Evolutionary conservation across 768 basidiomycete genomes (phyloP), one percentile per base, ranked within the genome.

Genomic region (Gymnopilus dilepis): DNA sequence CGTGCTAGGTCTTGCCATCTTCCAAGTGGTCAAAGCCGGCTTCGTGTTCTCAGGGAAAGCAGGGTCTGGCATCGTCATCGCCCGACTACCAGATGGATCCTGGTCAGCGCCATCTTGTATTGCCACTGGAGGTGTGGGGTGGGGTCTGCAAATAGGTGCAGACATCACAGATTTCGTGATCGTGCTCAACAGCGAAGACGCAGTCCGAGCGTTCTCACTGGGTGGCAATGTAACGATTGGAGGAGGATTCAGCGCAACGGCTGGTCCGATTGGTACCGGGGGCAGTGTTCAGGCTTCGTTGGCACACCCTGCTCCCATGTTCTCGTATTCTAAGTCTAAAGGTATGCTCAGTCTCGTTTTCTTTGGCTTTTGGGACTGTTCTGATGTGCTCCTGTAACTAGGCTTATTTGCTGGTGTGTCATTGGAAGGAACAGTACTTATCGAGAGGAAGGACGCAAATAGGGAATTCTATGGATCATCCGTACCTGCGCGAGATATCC

Each of bases 51-150:
- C 92, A 11, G 96, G 94, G 50, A 97, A 95, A 77, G 94, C 92
- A 0, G 96, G 96, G 47, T 95, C 93, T 1, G 96, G 96, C 13
- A 75, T 97, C 64, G 93, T 99, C 76, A 91, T 97, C 71, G 91
- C 95, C 19, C 89, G 95, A 12, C 84, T 96, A 43, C 91, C 93
- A 8, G 95, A 98, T 70, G 97, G 97, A 67, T 95, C 94, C 9
- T 97, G 95, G 95, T 94, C 92, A 50, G 97, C 97, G 0, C 97
- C 97, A 3, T 95, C 92, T 22, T 98, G 96, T 78, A 97, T 99
- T 71, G 96, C 93, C 30, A 99, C 95, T 0, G 96, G 92, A 17
- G 97, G 97, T 34, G 84, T 96, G 11, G 94, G 95, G 15, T 94
- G 94, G 91, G 94, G 94, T 31, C 87, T 96, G 42, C 97, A 99